phyloP scores from a whole-genome alignment of 352 stramenopile species.

The Phytopythium chamaehyphon region DNA sequence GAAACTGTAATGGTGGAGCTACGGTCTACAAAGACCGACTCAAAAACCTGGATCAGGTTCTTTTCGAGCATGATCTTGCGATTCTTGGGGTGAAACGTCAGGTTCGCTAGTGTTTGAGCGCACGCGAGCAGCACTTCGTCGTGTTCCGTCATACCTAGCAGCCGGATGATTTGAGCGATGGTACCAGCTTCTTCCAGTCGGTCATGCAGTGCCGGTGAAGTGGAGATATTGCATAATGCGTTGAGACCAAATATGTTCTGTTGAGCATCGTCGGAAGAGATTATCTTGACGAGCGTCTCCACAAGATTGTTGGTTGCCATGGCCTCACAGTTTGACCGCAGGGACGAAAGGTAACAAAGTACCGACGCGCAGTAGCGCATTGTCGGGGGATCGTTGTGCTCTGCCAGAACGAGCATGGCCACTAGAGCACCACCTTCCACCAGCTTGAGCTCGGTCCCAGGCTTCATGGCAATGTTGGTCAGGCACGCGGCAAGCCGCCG shows the following conservation, averaged over 20 bases:
- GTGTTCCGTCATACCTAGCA: constrained; percentile 37
- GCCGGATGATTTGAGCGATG: constrained; percentile 41
- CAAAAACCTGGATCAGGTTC: constrained; percentile 41
- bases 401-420: constrained; percentile 60
- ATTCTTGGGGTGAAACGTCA: constrained; percentile 57
- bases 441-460: constrained; percentile 46
- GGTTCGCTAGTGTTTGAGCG: constrained; percentile 64
- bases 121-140: constrained; percentile 57
- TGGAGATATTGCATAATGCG: constrained; percentile 77
- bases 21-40: constrained; percentile 28
- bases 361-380: constrained; percentile 69
- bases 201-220: constrained; percentile 54
- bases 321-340: constrained; percentile 68
- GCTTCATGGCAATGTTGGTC: constrained; percentile 67
- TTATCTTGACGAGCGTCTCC: constrained; percentile 61
- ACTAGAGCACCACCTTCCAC: constrained; percentile 66
- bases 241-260: constrained; percentile 74
- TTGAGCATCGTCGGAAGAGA: constrained; percentile 41
- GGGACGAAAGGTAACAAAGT: constrained; percentile 64
- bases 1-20: constrained; percentile 12
- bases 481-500: constrained; percentile 66
- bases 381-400: constrained; percentile 67
- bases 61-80: constrained; percentile 58
- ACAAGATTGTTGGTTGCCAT: constrained; percentile 64
- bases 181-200: constrained; percentile 58